These are phyloP conservation scores for Lyophyllum decastes DNA, from an alignment of 768 basidiomycete genomes.

Conservation along the genomic window DNA sequence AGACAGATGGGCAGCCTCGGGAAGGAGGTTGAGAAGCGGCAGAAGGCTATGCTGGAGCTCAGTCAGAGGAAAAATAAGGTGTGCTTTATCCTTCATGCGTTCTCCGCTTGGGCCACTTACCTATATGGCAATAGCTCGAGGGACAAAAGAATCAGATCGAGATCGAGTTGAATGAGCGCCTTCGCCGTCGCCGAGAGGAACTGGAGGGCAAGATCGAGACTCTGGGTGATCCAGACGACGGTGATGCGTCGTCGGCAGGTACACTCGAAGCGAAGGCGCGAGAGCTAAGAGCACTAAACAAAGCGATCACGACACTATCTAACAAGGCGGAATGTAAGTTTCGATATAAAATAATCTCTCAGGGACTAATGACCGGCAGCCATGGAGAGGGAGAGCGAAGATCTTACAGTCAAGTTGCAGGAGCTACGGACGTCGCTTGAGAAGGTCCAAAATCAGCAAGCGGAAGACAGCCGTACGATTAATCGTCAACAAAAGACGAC, in stretches of 20 bases:
- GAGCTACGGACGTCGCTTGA: slow-evolving; percentile 69
- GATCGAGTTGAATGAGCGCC: slow-evolving; percentile 90
- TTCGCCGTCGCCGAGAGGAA: slow-evolving; percentile 80
- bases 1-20: slow-evolving; percentile 63
- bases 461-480: slow-evolving; percentile 84
- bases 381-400: slow-evolving; percentile 74
- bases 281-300: slow-evolving; percentile 69
- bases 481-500: slow-evolving; percentile 94
- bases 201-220: slow-evolving; percentile 74
- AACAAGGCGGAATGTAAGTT: slow-evolving; percentile 61
- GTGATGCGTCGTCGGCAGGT: slow-evolving; percentile 57
- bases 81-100: slow-evolving; percentile 21
- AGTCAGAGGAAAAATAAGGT: slow-evolving; percentile 74
- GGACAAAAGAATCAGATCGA: slow-evolving; percentile 80
- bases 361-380: slow-evolving; percentile 37
- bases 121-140: slow-evolving; percentile 51
- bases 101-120: neutral
- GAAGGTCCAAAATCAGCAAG: slow-evolving; percentile 75
- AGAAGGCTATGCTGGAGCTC: slow-evolving; percentile 70
- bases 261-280: slow-evolving; percentile 68
- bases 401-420: slow-evolving; percentile 61
- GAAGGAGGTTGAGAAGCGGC: slow-evolving; percentile 73
- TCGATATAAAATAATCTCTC: neutral
- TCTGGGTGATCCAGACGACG: slow-evolving; percentile 61
- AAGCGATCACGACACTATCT: slow-evolving; percentile 63